Base-by-base conservation (phyloP, 139 green algal species). In the Closterium sp. region DNA sequence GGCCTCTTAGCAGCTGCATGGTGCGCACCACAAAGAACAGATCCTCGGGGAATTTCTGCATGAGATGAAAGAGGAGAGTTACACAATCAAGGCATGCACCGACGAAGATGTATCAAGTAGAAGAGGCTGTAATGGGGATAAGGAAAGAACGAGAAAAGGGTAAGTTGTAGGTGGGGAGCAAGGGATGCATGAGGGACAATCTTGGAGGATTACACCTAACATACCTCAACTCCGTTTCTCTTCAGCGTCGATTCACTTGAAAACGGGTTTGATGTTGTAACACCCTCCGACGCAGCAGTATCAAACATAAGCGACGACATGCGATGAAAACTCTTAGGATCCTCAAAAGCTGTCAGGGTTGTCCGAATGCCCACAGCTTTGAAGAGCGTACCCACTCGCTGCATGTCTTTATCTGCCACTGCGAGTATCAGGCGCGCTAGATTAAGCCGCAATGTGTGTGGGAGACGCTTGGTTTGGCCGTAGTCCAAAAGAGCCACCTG, bases 21-120 rank as follows among this genome's bases (percentile, higher is more conserved):
- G 98, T 97, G 12, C 97, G 94, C 93, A 99, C 92, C 84, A 99
- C 97, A 91, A 99, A 99, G 94, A 99, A 99, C 89, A 99, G 94
- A 94, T 99, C 98, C n/a, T 95, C 91, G 0, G 98, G 98, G 93
- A 99, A 99, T 31, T 93, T 94, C 84, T 94, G 91, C 91, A 12
- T 23, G 4, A 1, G 38, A 66, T 23, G 38, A 19, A 66, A 66
- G 9, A 66, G 38, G 38, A 10, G 4, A 10, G 38, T 8, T 9
- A 66, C 38, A 66, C 4, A 66, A 9, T 66, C 9, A n/a, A n/a
- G n/a, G n/a, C n/a, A n/a, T n/a, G n/a, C n/a, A n/a, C n/a, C n/a
- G n/a, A n/a, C n/a, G n/a, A n/a, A n/a, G 4, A 9, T 66, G 38
- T 12, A 1, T 66, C 9, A 23, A 9, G 4, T 66, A 66, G 38